A percentile compares a stretch with the other conserved stretches of the same genome.
Evolutionary conservation across 495 filamentous ascomycete genomes (phyloP).

Genomic region (Penicillium waksmanii): DNA sequence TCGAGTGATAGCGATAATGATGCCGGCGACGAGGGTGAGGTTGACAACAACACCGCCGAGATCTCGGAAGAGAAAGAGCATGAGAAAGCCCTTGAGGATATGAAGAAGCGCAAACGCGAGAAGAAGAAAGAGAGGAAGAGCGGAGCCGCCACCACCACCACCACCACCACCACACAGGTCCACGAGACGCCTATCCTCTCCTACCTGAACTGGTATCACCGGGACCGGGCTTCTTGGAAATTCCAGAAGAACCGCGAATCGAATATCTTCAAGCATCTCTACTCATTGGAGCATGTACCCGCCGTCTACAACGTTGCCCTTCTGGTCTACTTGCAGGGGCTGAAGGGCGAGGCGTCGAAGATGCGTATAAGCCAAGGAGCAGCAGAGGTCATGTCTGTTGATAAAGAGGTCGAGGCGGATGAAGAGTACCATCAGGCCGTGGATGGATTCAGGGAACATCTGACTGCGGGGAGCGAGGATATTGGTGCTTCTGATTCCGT

Average conservation of each 20-base stretch:
- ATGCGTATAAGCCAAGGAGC: conserved; percentile 64
- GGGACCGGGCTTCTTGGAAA: conserved; percentile 73
- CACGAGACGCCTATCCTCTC: conserved; percentile 64
- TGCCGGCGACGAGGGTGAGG: conserved; percentile 27
- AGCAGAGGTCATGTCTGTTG: conserved; percentile 53
- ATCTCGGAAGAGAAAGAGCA: conserved; percentile 20
- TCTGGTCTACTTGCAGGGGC: conserved; percentile 68
- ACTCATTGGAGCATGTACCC: conserved; percentile 69
- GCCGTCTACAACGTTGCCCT: conserved; percentile 64
- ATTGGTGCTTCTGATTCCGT: conserved; percentile 35
- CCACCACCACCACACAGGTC: conserved; percentile 21
- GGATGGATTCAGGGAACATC: conserved; percentile 39
- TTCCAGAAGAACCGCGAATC: conserved; percentile 91
- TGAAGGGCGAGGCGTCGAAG: conserved; percentile 68
- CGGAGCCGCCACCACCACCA: conserved; percentile 1
- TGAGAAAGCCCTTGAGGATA: conserved; percentile 29
- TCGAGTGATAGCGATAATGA: conserved; percentile 19
- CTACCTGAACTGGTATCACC: conserved; percentile 74
- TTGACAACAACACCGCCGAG: conserved; percentile 20
- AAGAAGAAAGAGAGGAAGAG: conserved; percentile 41
- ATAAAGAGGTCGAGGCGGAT: conserved; percentile 39
- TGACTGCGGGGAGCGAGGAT: conserved; percentile 36
- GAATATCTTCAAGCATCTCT: conserved; percentile 78
- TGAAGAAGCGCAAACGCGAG: conserved; percentile 36
- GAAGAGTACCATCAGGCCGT: conserved; percentile 61